Percentiles rank a stretch among this genome's conserved stretches.
Conservation (phyloP, 306 rosid genomes). For the Dalbergia oliveri region DNA sequence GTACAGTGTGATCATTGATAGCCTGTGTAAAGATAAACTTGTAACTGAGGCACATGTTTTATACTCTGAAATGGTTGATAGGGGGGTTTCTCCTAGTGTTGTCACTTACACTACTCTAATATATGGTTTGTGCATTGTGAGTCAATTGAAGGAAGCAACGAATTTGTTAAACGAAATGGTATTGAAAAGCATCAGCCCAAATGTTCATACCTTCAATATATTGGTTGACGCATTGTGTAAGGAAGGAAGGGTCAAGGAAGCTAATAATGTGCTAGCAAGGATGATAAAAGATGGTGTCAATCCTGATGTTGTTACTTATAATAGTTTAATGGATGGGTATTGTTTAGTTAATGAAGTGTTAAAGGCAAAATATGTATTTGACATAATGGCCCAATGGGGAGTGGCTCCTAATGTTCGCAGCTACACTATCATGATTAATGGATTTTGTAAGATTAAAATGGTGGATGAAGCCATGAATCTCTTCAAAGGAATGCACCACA, state of each 20-base stretch:
- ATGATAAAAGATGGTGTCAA: slow-evolving; percentile 37
- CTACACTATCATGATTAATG: slow-evolving; percentile 50
- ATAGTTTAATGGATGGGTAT: slow-evolving; percentile 52
- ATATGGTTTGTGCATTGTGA: slow-evolving; percentile 44
- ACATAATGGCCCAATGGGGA: not conserved
- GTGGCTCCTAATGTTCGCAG: slow-evolving; percentile 40
- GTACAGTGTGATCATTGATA: slow-evolving; percentile 47
- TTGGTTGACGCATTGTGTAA: slow-evolving; percentile 50
- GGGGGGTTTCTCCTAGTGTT: slow-evolving; percentile 45
- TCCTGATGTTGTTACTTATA: slow-evolving; percentile 45
- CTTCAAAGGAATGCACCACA: not conserved
- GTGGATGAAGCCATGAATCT: slow-evolving; percentile 15
- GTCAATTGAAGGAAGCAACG: slow-evolving; percentile 44
- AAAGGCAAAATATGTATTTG: slow-evolving; percentile 16
- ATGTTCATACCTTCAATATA: slow-evolving; percentile 46
- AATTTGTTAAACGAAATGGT: slow-evolving; percentile 50
- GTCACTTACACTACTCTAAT: slow-evolving; percentile 50
- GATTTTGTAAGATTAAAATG: slow-evolving; percentile 4
- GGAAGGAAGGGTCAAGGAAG: slow-evolving; percentile 44
- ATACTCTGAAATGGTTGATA: slow-evolving; percentile 28
- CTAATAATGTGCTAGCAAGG: slow-evolving; percentile 25
- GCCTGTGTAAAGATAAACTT: slow-evolving; percentile 50
- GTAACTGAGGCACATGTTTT: slow-evolving; percentile 42
- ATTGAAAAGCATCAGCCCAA: slow-evolving; percentile 33
- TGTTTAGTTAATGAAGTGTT: slow-evolving; percentile 37